Evolutionary conservation across 306 rosid species (phyloP).

Genomic region (Lupinus albus): DNA sequence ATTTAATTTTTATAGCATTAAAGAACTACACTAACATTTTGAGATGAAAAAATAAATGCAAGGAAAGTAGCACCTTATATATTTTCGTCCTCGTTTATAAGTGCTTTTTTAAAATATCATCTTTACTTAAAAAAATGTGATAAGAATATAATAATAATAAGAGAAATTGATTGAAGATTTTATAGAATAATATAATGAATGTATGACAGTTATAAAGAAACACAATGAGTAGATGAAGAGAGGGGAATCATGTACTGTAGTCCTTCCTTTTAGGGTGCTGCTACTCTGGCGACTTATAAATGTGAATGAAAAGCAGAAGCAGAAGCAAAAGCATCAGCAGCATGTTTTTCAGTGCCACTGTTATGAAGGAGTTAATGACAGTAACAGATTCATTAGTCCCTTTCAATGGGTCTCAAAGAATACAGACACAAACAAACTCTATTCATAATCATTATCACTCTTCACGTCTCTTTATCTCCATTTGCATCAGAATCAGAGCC

Average conservation of each 20-base stretch:
- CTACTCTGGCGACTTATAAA: slow-evolving; percentile 54
- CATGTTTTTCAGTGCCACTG: slow-evolving; percentile 96
- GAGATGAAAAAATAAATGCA: slow-evolving; percentile 31
- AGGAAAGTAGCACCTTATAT: neutral
- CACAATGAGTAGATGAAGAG: slow-evolving; percentile 14
- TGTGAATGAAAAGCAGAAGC: slow-evolving; percentile 47
- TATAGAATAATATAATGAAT: too few relatives aligned
- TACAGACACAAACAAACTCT: slow-evolving; percentile 65
- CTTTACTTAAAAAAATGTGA: too few relatives aligned
- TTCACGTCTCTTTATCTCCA: slow-evolving; percentile 14
- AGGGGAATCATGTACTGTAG: neutral
- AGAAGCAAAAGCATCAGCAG: slow-evolving; percentile 44
- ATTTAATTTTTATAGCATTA: slow-evolving; percentile 38
- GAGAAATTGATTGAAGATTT: too few relatives aligned
- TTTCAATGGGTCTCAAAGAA: slow-evolving; percentile 49
- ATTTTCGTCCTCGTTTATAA: too few relatives aligned
- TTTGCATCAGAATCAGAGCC: slow-evolving; percentile 75
- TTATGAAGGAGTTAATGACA: slow-evolving; percentile 63
- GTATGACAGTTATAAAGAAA: too few relatives aligned
- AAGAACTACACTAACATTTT: slow-evolving; percentile 42
- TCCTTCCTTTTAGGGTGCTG: slow-evolving; percentile 35
- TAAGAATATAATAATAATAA: too few relatives aligned
- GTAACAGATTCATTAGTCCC: slow-evolving; percentile 65
- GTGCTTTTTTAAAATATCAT: too few relatives aligned
- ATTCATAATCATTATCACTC: slow-evolving; percentile 46